Conservation (phyloP, 2,329 filamentous ascomycete species). For the Coniochaeta pulveracea region DNA sequence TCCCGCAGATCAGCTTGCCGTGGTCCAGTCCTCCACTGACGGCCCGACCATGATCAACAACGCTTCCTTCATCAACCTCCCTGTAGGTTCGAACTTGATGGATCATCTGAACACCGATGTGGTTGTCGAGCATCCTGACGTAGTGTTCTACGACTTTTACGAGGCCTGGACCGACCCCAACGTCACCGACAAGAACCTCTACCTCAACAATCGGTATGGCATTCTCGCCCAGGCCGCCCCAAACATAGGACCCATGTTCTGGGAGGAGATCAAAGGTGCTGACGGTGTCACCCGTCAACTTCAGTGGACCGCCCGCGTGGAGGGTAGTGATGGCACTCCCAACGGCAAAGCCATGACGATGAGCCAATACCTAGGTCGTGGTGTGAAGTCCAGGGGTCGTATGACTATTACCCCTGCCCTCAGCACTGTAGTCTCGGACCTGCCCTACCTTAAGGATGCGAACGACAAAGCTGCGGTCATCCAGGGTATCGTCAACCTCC, state of each 20-base stretch:
- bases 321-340: conserved; percentile 34
- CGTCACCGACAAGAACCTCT: conserved; percentile 26
- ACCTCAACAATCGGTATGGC: conserved; percentile 39
- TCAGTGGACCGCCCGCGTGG: conserved; percentile 56
- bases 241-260: conserved; percentile 51
- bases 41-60: conserved; percentile 32
- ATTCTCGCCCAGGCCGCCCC: conserved; percentile 54
- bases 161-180: conserved; percentile 41
- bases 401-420: conserved; percentile 46
- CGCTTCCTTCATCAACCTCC: conserved; percentile 32
- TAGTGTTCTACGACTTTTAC: conserved; percentile 54
- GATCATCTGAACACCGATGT: conserved; percentile 36
- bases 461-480: conserved; percentile 48
- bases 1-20: conserved; percentile 36
- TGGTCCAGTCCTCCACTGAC: conserved; percentile 29
- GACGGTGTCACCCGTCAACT: conserved; percentile 53
- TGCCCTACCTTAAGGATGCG: conserved; percentile 41
- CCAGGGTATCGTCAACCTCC: conserved; percentile 43
- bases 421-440: conserved; percentile 40
- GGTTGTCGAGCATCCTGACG: conserved; percentile 29
- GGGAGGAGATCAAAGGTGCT: conserved; percentile 42
- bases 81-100: conserved; percentile 36
- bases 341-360: conserved; percentile 19
- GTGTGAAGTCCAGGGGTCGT: conserved; percentile 42
- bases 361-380: conserved; percentile 40